Base-by-base conservation (phyloP, 805 yeast genomes). In the Metschnikowia similis region DNA sequence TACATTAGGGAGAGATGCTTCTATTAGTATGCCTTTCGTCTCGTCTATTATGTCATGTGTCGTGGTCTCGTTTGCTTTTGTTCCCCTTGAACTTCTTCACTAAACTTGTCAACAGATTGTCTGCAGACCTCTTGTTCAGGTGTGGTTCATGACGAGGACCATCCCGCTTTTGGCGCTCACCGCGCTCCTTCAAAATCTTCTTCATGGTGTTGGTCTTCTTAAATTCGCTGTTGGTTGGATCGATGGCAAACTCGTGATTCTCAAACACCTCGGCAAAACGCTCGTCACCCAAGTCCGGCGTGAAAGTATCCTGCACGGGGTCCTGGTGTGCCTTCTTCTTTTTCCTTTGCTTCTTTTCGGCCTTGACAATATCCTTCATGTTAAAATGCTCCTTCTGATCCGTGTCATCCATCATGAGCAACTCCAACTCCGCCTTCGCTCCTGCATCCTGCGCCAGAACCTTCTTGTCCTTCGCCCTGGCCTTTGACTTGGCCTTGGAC, bases 241-340 rank as follows among this genome's bases (percentile, higher is more conserved):
- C 99, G 64, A 95, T 90, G 10, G 97, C 97, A 69, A 82, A 94
- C 54, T 86, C 94, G 55, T 88, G 96, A 54, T 82, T 84, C 60
- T 89, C 89, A 62, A 85, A 89, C 55, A 90, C 75, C 56, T 86
- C 95, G 42, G 77, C 77, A 74, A 94, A 94, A 71, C 99, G 84
- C 13, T 86, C 83, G 74, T 94, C 99, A 38, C 75, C 73, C 61
- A 88, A 80, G 60, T 89, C 90, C 40, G 90, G 80, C 56, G 79
- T 74, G 66, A 87, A 84, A 29, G 66, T 70, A 43, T 72, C 81
- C 52, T 72, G 80, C 5, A 70, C 76, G 51, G 77, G 82, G 48
- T 80, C 84, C 36, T 13, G 16, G 8, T 76, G 75, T 48, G 79
- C 78, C 60, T 74, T 77, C 56, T 63, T 66, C 53, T 66, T 66